A percentile compares a stretch with the other conserved stretches of the same genome.
These are phyloP conservation scores for Tylopilus plumbeoviolaceoides DNA, from an alignment of 768 basidiomycete species.

Conservation along the genomic window DNA sequence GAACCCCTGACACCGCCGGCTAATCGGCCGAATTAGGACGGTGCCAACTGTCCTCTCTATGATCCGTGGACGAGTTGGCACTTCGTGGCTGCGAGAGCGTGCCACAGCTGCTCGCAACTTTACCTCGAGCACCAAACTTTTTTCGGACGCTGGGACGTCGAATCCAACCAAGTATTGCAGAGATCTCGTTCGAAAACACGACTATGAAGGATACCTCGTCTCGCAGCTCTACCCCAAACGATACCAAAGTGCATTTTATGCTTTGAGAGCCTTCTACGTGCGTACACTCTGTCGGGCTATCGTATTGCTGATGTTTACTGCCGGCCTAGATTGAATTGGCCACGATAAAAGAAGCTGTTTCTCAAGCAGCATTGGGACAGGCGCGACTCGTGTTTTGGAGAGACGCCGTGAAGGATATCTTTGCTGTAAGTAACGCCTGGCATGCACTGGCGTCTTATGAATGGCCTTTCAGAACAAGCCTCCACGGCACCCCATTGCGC, in stretches of 20 bases:
- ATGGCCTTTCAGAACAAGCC: slow-evolving; percentile 56
- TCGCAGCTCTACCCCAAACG: slow-evolving; percentile 69
- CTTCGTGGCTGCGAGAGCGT: slow-evolving; percentile 9
- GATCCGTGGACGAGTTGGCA: slow-evolving; percentile 13
- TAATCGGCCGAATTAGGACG: slow-evolving; percentile 3
- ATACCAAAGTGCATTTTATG: slow-evolving; percentile 66
- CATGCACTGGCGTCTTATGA: slow-evolving; percentile 6
- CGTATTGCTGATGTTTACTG: slow-evolving; percentile 6
- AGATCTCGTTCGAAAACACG: slow-evolving; percentile 68
- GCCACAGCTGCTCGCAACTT: slow-evolving; percentile 8
- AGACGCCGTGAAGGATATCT: slow-evolving; percentile 67
- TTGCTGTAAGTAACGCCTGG: slow-evolving; percentile 45
- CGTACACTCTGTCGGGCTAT: slow-evolving; percentile 27
- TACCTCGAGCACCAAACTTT: slow-evolving; percentile 6
- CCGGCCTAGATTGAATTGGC: slow-evolving; percentile 67
- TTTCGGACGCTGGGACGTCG: slow-evolving; percentile 19
- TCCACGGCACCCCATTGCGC: slow-evolving; percentile 75
- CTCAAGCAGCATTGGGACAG: slow-evolving; percentile 69
- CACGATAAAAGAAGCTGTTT: slow-evolving; percentile 70
- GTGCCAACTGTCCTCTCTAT: slow-evolving; percentile 8
- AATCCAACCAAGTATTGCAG: slow-evolving; percentile 63
- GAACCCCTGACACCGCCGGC: slow-evolving; percentile 24
- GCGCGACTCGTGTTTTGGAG: slow-evolving; percentile 89
- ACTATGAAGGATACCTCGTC: slow-evolving; percentile 75
- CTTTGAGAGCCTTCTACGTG: slow-evolving; percentile 81